Conservation (phyloP, 768 basidiomycete genomes). For the Gloeophyllum trabeum region DNA sequence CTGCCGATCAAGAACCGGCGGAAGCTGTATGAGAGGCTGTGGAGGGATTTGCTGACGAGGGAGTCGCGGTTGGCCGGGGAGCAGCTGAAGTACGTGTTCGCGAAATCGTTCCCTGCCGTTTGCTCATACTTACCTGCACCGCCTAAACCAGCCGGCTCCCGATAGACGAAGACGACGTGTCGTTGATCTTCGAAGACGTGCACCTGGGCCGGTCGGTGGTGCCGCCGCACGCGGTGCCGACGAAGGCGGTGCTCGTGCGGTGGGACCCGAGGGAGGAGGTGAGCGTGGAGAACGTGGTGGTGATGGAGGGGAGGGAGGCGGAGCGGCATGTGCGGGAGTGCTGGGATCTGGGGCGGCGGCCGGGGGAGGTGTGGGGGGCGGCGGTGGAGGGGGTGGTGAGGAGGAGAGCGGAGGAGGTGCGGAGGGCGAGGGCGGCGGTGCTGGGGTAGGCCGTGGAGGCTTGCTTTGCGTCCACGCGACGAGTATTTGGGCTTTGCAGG, state of each 20-base stretch:
- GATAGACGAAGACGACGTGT: constrained; percentile 76
- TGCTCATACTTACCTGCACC: constrained; percentile 1
- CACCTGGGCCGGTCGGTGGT: constrained; percentile 67
- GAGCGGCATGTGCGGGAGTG: constrained; percentile 50
- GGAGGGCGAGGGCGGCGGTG: neutral
- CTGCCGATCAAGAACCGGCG: constrained; percentile 77
- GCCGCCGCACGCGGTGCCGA: constrained; percentile 68
- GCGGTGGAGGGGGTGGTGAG: constrained; percentile 49
- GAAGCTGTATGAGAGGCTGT: constrained; percentile 74
- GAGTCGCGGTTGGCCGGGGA: constrained; percentile 58
- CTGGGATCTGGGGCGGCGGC: constrained; percentile 5
- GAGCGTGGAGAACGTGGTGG: constrained; percentile 72
- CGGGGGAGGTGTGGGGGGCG: constrained; percentile 57
- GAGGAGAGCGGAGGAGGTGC: constrained; percentile 46
- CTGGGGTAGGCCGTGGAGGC: no score
- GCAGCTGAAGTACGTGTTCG: constrained; percentile 39
- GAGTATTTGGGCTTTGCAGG: no score
- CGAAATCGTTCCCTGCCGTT: neutral
- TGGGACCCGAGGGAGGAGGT: constrained; percentile 69
- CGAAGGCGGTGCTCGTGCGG: constrained; percentile 62
- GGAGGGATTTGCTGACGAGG: constrained; percentile 62
- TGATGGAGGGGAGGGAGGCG: constrained; percentile 70
- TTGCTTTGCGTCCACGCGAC: no score
- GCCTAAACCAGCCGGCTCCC: constrained; percentile 46
- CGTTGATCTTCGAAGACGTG: constrained; percentile 80